These are phyloP conservation scores for Cystobasidiopsis lactophilus DNA, from an alignment of 768 basidiomycete species.

Conservation along the genomic window DNA sequence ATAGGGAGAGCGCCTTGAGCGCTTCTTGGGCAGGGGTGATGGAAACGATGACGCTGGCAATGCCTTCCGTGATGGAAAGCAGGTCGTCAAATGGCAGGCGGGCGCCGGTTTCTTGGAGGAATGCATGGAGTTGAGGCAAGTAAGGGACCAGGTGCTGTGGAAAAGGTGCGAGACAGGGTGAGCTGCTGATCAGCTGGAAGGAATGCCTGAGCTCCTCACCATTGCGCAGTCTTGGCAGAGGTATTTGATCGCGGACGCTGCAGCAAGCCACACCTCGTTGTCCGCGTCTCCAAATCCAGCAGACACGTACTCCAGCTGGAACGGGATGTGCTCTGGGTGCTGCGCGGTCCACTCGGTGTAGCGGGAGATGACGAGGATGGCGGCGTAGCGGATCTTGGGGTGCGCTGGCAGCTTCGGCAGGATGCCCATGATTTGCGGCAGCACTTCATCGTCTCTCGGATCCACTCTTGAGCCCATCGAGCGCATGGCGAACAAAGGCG, in stretches of 20 bases:
- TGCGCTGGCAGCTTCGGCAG: constrained; percentile 73
- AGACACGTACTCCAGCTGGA: constrained; percentile 75
- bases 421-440: constrained; percentile 92
- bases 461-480: constrained; percentile 95
- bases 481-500: constrained; percentile 87
- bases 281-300: constrained; percentile 57
- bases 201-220: constrained; percentile 28
- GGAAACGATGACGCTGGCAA: constrained; percentile 77
- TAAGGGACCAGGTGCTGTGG: constrained; percentile 69
- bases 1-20: constrained; percentile 63
- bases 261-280: constrained; percentile 54
- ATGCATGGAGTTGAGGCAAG: constrained; percentile 72
- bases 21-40: constrained; percentile 69
- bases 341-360: constrained; percentile 91
- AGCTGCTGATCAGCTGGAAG: background rate
- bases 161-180: background rate
- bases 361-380: constrained; percentile 76
- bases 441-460: constrained; percentile 49
- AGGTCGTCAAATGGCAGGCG: constrained; percentile 70
- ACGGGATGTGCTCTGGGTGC: constrained; percentile 66
- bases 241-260: constrained; percentile 87
- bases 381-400: constrained; percentile 81
- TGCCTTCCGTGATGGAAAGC: constrained; percentile 82
- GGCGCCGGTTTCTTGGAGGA: constrained; percentile 53
- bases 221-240: constrained; percentile 88